These are phyloP conservation scores for Rhodotorula sp. DNA, from an alignment of 1,284 basidiomycete species.

Conservation along the genomic window DNA sequence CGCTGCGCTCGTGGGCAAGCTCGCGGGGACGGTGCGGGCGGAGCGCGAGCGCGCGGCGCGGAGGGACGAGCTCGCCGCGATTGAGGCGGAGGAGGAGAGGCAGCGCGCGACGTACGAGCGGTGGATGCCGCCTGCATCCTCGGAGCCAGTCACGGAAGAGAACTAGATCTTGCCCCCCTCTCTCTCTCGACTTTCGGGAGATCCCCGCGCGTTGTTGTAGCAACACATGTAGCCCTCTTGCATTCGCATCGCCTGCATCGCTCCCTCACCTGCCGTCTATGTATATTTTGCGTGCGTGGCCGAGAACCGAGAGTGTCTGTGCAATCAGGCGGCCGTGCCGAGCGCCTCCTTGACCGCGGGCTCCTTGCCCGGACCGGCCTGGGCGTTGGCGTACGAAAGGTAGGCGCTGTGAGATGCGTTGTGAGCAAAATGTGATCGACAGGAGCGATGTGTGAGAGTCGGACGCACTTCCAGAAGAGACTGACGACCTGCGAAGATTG, in stretches of 20 bases:
- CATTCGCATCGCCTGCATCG: neutral
- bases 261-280: neutral
- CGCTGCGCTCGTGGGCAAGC: slow-evolving; percentile 63
- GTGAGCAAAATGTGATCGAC: neutral
- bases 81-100: slow-evolving; percentile 8
- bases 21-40: slow-evolving; percentile 67
- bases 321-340: slow-evolving; percentile 2
- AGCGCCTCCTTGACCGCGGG: slow-evolving; percentile 23
- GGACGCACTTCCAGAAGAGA: slow-evolving; percentile 13
- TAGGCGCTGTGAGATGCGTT: slow-evolving; percentile 28
- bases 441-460: neutral
- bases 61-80: slow-evolving; percentile 39
- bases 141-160: neutral
- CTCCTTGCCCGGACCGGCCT: slow-evolving; percentile 14
- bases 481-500: neutral
- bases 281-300: neutral
- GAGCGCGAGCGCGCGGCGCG: slow-evolving; percentile 55
- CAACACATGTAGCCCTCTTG: slow-evolving; percentile 1
- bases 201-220: neutral
- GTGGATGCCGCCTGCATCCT: neutral
- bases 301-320: too few relatives aligned
- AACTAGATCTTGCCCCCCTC: neutral
- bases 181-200: too few relatives aligned
- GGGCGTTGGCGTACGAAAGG: slow-evolving; percentile 38
- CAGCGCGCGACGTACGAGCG: neutral